Evolutionary conservation across 1,139 yeast genomes (phyloP).

Genomic region (Debaryomycetaceae sp.): DNA sequence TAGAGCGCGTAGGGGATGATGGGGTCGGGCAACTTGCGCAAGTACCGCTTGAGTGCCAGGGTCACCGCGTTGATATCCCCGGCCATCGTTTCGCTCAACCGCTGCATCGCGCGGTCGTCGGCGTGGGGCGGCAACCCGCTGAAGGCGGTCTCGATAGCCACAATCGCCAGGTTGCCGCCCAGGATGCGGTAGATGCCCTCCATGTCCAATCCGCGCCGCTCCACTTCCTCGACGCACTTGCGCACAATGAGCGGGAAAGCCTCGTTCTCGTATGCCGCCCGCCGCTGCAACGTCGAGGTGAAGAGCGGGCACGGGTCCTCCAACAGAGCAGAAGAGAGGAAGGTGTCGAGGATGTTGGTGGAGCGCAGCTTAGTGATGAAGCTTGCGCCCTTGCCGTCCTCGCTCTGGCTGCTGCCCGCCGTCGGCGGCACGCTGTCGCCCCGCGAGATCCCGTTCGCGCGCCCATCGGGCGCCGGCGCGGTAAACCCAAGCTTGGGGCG

Average conservation of each 20-base stretch:
- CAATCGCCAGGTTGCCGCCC: constrained; percentile 80
- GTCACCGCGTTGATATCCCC: constrained; percentile 87
- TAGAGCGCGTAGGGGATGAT: constrained; percentile 69
- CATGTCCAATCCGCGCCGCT: constrained; percentile 60
- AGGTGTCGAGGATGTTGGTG: constrained; percentile 41
- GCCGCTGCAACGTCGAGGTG: constrained; percentile 49
- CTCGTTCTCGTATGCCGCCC: constrained; percentile 58
- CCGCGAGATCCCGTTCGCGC: too few species aligned
- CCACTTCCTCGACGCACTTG: constrained; percentile 76
- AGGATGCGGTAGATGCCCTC: constrained; percentile 93
- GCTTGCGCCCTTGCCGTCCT: constrained; percentile 6
- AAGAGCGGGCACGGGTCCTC: constrained; percentile 29
- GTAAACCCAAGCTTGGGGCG: constrained; percentile 29
- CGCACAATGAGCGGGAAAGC: constrained; percentile 67
- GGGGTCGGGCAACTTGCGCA: constrained; percentile 82
- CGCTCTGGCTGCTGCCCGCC: not conserved
- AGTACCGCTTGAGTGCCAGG: constrained; percentile 78
- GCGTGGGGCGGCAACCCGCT: constrained; percentile 23
- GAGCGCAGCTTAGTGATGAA: constrained; percentile 44
- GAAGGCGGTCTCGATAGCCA: constrained; percentile 48
- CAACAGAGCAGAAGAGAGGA: constrained; percentile 16
- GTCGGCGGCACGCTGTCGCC: too few species aligned
- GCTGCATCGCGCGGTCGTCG: constrained; percentile 37
- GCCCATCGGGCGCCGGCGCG: too few species aligned
- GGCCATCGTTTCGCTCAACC: constrained; percentile 42